phyloP scores from a whole-genome alignment of 2,329 filamentous ascomycete genomes.

The Leptosphaerulina australis region DNA sequence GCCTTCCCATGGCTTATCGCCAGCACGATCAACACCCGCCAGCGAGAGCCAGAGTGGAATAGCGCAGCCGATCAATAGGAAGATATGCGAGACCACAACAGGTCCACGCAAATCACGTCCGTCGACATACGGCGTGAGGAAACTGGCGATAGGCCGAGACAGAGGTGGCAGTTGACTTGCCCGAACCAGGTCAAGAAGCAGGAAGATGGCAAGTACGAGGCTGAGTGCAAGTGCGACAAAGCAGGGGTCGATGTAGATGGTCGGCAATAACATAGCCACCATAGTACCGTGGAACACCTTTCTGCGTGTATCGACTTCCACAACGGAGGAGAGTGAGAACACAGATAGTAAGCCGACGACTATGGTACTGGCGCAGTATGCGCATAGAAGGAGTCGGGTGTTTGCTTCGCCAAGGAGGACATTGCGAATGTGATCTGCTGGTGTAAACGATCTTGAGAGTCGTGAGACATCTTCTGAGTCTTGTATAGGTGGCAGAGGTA shows the following conservation, averaged over 20 bases:
- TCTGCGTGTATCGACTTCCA: conserved; percentile 91
- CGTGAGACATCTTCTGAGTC: conserved; percentile 22
- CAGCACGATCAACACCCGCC: conserved; percentile 67
- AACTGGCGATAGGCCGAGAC: conserved; percentile 81
- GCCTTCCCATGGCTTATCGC: conserved; percentile 63
- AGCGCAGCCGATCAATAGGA: conserved; percentile 91
- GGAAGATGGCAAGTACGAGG: conserved; percentile 80
- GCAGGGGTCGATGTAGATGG: conserved; percentile 83
- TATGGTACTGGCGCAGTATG: conserved; percentile 76
- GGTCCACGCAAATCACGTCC: conserved; percentile 90
- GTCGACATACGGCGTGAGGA: conserved; percentile 92
- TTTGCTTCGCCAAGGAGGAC: conserved; percentile 74
- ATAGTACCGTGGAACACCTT: conserved; percentile 99
- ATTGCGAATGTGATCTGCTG: conserved; percentile 69
- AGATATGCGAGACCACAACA: conserved; percentile 95
- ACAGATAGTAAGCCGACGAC: conserved; percentile 74
- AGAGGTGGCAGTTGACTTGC: conserved; percentile 91
- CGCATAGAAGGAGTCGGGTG: conserved; percentile 75
- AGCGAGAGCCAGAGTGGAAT: conserved; percentile 92
- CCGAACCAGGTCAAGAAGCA: conserved; percentile 85
- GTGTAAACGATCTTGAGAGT: conserved; percentile 16
- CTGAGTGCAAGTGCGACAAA: conserved; percentile 81
- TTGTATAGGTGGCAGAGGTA: conserved; percentile 66
- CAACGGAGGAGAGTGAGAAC: conserved; percentile 73
- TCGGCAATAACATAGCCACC: conserved; percentile 91